A percentile compares a stretch with the other conserved stretches of the same genome.
These are phyloP conservation scores for Cryptococcus jaspeensis DNA, from an alignment of 1,284 basidiomycete species.

Conservation along the genomic window DNA sequence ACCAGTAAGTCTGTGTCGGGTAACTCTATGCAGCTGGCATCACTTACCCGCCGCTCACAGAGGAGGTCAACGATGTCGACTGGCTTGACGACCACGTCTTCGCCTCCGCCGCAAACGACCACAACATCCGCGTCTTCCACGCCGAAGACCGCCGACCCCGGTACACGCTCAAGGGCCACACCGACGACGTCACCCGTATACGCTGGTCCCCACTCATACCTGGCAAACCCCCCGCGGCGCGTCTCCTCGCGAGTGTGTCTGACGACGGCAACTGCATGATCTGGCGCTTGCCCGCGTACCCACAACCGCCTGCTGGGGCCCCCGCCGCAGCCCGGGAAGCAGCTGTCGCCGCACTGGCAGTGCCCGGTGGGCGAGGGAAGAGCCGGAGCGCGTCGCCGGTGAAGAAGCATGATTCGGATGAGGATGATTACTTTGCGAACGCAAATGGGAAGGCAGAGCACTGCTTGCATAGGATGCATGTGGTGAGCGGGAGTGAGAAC, in stretches of 20 bases:
- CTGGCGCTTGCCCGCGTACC: conserved; percentile 41
- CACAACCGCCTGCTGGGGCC: conserved; percentile 15
- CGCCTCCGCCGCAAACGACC: conserved; percentile 44
- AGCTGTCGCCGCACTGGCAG: neutral
- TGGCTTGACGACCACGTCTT: conserved; percentile 50
- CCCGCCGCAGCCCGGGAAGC: neutral
- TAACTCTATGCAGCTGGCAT: neutral
- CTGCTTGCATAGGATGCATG: conserved; percentile 34
- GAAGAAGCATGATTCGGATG: conserved; percentile 12
- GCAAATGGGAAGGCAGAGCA: conserved; percentile 16
- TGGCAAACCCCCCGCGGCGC: conserved; percentile 1
- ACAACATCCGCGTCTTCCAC: conserved; percentile 41
- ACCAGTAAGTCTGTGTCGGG: conserved; percentile 23
- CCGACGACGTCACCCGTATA: conserved; percentile 44
- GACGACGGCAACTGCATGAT: conserved; percentile 46
- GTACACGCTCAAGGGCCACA: conserved; percentile 44
- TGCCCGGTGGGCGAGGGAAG: neutral
- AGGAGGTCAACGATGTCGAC: conserved; percentile 49
- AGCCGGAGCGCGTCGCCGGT: conserved; percentile 13
- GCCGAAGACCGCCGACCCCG: conserved; percentile 34
- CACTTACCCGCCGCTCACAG: conserved; percentile 9
- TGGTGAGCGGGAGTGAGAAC: conserved; percentile 40
- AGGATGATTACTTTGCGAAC: conserved; percentile 22
- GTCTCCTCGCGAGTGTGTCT: conserved; percentile 39
- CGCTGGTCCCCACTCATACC: conserved; percentile 35